Base-by-base conservation (phyloP, 2,329 filamentous ascomycete species). In the Aureobasidium sp. region DNA sequence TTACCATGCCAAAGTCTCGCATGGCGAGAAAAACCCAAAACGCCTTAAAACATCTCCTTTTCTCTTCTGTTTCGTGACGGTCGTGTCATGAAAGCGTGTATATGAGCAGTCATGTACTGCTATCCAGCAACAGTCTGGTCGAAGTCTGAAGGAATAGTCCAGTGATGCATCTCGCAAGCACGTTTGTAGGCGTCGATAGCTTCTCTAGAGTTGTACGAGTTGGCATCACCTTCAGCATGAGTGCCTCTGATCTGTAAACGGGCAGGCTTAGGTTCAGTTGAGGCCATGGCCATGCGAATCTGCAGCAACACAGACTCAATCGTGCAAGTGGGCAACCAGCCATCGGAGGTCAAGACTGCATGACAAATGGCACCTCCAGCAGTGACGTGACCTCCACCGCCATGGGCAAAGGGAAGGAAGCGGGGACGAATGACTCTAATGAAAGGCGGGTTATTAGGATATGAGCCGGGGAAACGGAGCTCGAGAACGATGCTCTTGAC, bases 361-460 rank as follows among this genome's bases (percentile, higher is more conserved):
- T 53, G 40, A 34, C 82, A 85, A 70, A 96, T 80, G 1, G 90
- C 87, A 1, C 90, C 90, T 21, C 90, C 90, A 1, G 76, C 72
- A 0, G 90, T 95, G 56, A 96, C 84, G 65, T 95, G 88, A 0
- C 90, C 90, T 21, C 90, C 90, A 17, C 90, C 90, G 4, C 89
- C 88, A 4, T 73, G 61, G 22, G 72, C 65, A 63, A 91, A 91
- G 2, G 80, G 75, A 17, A 91, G 66, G 66, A 95, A 91, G 4
- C 85, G 83, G 1, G 90, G 90, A 5, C 85, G 25, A 50, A 95
- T 78, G 14, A 95, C 82, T 6, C 90, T 84, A 24, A 95, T 80
- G 63, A 95, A 95, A 0, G 90, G 90, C 3, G 90, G 90, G 1
- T 80, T 78, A 63, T 86, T 80, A 0, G 90, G 90, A 59, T 83